These are phyloP conservation scores for Malus hybrid DNA, from an alignment of 331 rosid genomes.

Conservation along the genomic window DNA sequence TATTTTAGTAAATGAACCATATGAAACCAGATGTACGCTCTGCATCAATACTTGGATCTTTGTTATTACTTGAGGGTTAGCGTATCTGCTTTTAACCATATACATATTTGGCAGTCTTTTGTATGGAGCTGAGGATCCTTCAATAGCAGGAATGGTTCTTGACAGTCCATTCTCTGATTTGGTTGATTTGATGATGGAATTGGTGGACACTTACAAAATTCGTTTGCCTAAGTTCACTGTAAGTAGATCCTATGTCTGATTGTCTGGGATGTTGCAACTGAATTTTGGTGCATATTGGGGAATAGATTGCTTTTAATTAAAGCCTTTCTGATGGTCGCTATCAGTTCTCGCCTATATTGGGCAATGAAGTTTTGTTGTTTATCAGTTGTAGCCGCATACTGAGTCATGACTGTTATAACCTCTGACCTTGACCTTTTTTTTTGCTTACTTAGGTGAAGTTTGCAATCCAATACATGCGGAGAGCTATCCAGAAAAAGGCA, in stretches of 20 bases:
- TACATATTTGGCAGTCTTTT: slow-evolving; percentile 60
- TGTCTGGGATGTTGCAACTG: not conserved
- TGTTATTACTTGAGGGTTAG: not conserved
- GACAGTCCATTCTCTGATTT: slow-evolving; percentile 96
- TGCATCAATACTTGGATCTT: not conserved
- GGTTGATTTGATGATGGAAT: slow-evolving; percentile 98
- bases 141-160: slow-evolving; percentile 95
- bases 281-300: not conserved
- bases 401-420: not conserved
- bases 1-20: not conserved
- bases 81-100: slow-evolving; percentile 20
- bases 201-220: slow-evolving; percentile 73
- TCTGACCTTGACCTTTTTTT: slow-evolving; percentile 1
- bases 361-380: not conserved
- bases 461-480: slow-evolving; percentile 62
- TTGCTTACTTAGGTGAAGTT: slow-evolving; percentile 58
- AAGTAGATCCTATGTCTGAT: slow-evolving; percentile 21
- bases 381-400: not conserved
- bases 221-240: slow-evolving; percentile 95
- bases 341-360: not conserved
- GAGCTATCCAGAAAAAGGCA: slow-evolving; percentile 85
- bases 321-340: not conserved
- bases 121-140: slow-evolving; percentile 98
- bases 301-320: not conserved
- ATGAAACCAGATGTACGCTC: not conserved